Evolutionary conservation across 1,284 basidiomycete genomes (phyloP), one percentile per base, ranked within the genome.

Genomic region (Lignosus rhinocerotis): DNA sequence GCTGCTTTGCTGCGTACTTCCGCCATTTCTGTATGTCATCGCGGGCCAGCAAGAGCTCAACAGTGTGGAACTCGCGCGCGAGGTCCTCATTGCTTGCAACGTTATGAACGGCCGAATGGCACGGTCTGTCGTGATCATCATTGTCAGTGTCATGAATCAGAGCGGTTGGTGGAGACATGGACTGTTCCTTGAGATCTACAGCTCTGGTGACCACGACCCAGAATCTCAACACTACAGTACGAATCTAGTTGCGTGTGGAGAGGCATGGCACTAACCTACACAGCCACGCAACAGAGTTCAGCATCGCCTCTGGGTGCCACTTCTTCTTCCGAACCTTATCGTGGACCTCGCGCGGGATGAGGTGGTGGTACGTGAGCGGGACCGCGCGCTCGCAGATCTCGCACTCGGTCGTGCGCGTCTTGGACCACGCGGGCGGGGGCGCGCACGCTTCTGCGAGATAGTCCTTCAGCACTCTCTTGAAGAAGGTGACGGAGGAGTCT

Each of bases 221-320:
- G 41, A 19, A 21, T n/a, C 9, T 14, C 41, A 42, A 42, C 36
- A 16, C 8, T 36, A 36, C 34, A 8, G 6, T 6, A 39, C 11
- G 36, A 14, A 39, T 39, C 36, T 5, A 14, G 11, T 11, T 6
- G 11, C n/a, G 14, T 14, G 1, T 12, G 14, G 36, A 12, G 3
- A 8, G 25, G 25, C n/a, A 11, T n/a, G n/a, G n/a, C 7, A 64
- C 70, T 33, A 51, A 74, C 82, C 82, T 69, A 63, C 83, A 86
- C 21, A 85, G 70, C 83, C 82, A 85, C 16, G 83, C 83, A 12
- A 85, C 82, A 5, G 79, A 78, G 59, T 80, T 80, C 32, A 85
- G 53, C 77, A 80, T 77, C 32, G 69, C 67, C 65, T 79, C 76
- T 0, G 76, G 69, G 66, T 85, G 83, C 82, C 82, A 83, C 44